Conservation (phyloP, 345 rosid species). For the Alliaria petiolata region DNA sequence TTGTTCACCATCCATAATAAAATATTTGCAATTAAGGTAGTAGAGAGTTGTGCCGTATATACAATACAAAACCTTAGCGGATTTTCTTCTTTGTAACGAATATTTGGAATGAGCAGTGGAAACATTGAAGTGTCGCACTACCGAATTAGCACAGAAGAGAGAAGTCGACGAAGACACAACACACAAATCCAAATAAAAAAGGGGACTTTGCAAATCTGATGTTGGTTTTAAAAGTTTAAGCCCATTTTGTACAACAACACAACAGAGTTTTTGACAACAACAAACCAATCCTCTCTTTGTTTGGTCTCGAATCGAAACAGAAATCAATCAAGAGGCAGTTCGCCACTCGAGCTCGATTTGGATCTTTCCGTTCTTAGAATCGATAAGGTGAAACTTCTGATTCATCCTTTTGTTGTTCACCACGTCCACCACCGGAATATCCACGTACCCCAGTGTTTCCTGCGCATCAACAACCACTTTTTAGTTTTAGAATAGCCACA, state of each 20-base stretch:
- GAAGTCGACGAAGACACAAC: neutral
- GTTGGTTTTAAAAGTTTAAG: conserved; percentile 13
- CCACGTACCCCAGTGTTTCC: conserved; percentile 80
- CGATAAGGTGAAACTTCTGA: conserved; percentile 86
- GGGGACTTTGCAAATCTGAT: conserved; percentile 25
- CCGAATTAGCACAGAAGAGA: neutral
- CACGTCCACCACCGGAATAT: conserved; percentile 68
- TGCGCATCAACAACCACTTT: conserved; percentile 27
- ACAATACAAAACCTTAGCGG: too few relatives aligned
- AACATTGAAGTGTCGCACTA: too few relatives aligned
- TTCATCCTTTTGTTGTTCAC: conserved; percentile 82
- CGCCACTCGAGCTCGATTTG: conserved; percentile 93
- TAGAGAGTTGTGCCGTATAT: too few relatives aligned
- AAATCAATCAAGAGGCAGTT: conserved; percentile 47
- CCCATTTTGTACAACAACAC: conserved; percentile 33
- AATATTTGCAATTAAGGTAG: too few relatives aligned
- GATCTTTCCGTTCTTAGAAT: conserved; percentile 81
- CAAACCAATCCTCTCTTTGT: conserved; percentile 22
- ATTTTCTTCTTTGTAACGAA: too few relatives aligned
- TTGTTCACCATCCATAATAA: too few relatives aligned
- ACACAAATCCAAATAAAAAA: neutral
- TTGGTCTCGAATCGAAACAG: neutral
- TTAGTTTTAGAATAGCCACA: neutral
- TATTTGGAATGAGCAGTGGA: too few relatives aligned
- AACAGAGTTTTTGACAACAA: conserved; percentile 4